phyloP scores from a whole-genome alignment of 116 monocot genomes.

The Iris pallida region DNA sequence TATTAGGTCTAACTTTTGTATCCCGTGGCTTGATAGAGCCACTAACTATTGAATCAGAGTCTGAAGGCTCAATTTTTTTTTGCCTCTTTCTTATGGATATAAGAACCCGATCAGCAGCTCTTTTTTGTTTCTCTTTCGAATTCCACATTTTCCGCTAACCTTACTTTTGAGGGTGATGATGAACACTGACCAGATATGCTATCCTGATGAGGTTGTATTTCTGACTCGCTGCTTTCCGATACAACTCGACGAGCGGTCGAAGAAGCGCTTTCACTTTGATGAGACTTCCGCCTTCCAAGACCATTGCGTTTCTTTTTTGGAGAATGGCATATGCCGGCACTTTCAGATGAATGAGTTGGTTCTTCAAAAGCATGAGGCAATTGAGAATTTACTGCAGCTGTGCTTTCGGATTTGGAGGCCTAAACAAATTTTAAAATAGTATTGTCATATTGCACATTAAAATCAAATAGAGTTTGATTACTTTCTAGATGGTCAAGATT shows the following conservation, averaged over 20 bases:
- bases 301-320: constrained; percentile 36
- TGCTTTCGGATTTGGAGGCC: constrained; percentile 45
- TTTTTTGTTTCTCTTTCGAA: constrained; percentile 67
- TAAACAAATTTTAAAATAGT: constrained; percentile 16
- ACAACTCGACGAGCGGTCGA: constrained; percentile 64
- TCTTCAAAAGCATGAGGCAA: constrained; percentile 32
- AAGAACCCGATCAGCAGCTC: constrained; percentile 76
- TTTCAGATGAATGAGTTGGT: constrained; percentile 37
- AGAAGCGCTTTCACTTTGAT: constrained; percentile 78
- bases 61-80: constrained; percentile 49
- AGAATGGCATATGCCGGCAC: constrained; percentile 26
- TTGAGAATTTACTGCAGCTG: constrained; percentile 29
- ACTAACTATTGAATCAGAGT: constrained; percentile 61
- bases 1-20: constrained; percentile 56
- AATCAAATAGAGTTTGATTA: too few relatives aligned
- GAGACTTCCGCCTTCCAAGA: constrained; percentile 44
- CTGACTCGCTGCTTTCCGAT: constrained; percentile 88
- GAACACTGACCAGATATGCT: constrained; percentile 22
- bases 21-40: constrained; percentile 35
- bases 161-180: constrained; percentile 43
- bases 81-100: constrained; percentile 67
- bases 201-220: constrained; percentile 45
- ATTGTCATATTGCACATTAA: too few relatives aligned
- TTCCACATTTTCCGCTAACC: constrained; percentile 35
- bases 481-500: too few relatives aligned